Base-by-base conservation (phyloP, 2,329 filamentous ascomycete species). In the Microdochium paspali region DNA sequence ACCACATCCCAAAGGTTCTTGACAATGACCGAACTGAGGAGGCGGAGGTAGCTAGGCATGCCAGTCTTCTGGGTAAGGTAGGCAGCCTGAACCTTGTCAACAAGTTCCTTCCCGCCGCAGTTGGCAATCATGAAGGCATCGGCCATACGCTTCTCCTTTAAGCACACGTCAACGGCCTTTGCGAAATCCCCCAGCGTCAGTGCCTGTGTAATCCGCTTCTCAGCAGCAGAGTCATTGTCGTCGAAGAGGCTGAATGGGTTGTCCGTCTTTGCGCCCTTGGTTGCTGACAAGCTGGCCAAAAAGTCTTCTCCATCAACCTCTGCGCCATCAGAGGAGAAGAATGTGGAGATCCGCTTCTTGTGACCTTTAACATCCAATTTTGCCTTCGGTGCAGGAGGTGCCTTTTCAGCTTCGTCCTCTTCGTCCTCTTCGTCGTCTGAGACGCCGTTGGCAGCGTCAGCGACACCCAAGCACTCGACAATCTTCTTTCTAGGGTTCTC, bases 1-100 rank as follows among this genome's bases (percentile, higher is more conserved):
- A 97, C 93, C 43, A 97, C 79, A 68, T 98, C 93, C 93, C 91
- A 97, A 2, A 98, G 76, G 60, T 98, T 96, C 74, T 97, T 97
- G 52, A 87, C 84, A 49, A 95, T 90, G 46, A 98, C 88, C 5
- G 91, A 95, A 46, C 87, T 85, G 47, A 98, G 76, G 9, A 98
- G 76, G 40, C 94, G 85, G 48, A 97, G 73, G 61, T 98, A 98
- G 67, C 91, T 97, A 1, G 94, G 91, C 24, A 85, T 84, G 49
- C 84, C 84, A 7, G 80, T 77, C 66, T 90, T 89, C 59, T 85
- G 85, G 49, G 88, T 85, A 53, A 98, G 81, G 63, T 98, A 98
- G 12, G 90, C 83, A 51, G 86, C 78, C 66, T 97, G 93, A 4
- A 91, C 91, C 71, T 95, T 96, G 58, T 95, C 89, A 40, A 97